Evolutionary conservation across 2,329 filamentous ascomycete species (phyloP), one percentile per base, ranked within the genome.

Genomic region (Arthrobotrys megalospora): DNA sequence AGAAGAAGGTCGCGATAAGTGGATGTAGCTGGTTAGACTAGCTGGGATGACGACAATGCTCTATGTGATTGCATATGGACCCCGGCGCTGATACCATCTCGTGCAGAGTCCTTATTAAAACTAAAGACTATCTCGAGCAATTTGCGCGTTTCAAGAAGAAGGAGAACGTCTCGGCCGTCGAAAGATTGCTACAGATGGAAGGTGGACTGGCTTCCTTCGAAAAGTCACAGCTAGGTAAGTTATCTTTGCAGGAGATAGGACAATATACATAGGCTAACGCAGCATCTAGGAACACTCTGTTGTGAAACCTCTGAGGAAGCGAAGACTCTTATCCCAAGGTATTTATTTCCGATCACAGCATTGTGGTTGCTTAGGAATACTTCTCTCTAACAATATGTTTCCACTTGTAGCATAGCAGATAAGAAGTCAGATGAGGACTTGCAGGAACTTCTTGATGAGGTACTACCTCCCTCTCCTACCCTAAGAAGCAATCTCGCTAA

Each of bases 81-180:
- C 66, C 8, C 50, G 16, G 14, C 21, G 58, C 43, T 75, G 67
- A 76, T 70, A 8, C 48, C 19, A 28, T 38, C n/a, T 63, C 1
- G 81, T 62, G 43, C 52, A 92, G 90, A 83, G 94, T 94, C 84
- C 88, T 97, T 71, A 90, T 90, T 80, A 94, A 97, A 85, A 97
- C 95, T 28, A 89, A 94, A 80, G 93, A 94, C 83, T 98, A 99
- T 85, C 90, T 98, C 67, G 94, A 97, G 82, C 91, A 94, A 80
- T 99, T 99, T 85, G 92, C 94, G 16, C 92, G 96, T 41, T 98
- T 98, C 88, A 97, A 97, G 86, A 91, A 94, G 82, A 94, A 95
- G 84, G 93, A 97, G 84, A 96, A 96, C 81, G 92, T 97, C 83
- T 93, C 97, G 86, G 93, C 93, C n/a, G 93, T 98, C 36, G 94